Evolutionary conservation across 306 rosid genomes (phyloP).

Genomic region (Begonia peltatifolia): DNA sequence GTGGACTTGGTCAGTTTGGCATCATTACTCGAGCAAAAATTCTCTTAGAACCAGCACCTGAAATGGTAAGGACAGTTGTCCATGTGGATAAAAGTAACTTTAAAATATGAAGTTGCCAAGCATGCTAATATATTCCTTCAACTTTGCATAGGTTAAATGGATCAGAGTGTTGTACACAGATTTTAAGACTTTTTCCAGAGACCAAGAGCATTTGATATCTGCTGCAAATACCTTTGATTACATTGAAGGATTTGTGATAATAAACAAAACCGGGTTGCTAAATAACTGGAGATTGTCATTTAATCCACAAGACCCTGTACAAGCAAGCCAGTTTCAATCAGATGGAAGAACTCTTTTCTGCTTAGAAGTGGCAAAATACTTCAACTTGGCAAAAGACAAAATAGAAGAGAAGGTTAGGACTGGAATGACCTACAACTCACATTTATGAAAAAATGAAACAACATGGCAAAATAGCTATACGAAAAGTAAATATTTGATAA

Average conservation of each 20-base stretch:
- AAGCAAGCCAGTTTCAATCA: constrained; percentile 74
- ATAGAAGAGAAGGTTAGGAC: constrained; percentile 39
- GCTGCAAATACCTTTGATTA: constrained; percentile 51
- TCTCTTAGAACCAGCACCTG: constrained; percentile 72
- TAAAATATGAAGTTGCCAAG: neutral
- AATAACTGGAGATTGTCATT: constrained; percentile 94
- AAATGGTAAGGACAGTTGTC: constrained; percentile 26
- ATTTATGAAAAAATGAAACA: neutral
- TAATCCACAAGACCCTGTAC: constrained; percentile 76
- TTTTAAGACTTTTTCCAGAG: constrained; percentile 42
- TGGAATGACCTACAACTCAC: constrained; percentile 1
- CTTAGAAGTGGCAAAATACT: constrained; percentile 80
- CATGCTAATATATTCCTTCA: neutral
- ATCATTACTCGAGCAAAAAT: constrained; percentile 81
- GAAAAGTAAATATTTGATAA: constrained; percentile 1
- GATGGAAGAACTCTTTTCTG: constrained; percentile 84
- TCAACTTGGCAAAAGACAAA: constrained; percentile 25
- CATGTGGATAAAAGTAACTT: constrained; percentile 1
- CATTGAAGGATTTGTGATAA: constrained; percentile 82
- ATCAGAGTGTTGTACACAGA: constrained; percentile 58
- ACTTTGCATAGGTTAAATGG: constrained; percentile 45
- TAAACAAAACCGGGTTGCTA: constrained; percentile 77
- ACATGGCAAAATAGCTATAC: neutral
- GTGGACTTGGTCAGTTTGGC: constrained; percentile 97
- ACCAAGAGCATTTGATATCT: constrained; percentile 70